Percentiles rank a stretch among this genome's conserved stretches.
Conservation (phyloP, 2,329 filamentous ascomycete genomes). For the Delphinella strobiligena region DNA sequence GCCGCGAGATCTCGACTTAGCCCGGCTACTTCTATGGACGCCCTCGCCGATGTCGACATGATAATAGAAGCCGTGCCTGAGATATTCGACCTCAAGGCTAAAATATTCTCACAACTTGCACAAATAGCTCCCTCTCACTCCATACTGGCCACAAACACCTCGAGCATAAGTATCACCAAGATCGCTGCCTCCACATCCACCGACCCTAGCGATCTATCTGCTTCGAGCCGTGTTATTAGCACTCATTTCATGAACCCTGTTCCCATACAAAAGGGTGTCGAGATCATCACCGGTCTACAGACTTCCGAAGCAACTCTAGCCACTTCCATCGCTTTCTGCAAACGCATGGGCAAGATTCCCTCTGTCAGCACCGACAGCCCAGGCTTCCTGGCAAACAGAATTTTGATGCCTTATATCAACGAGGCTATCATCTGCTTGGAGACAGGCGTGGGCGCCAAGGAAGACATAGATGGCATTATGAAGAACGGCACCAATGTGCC, state of each 20-base stretch:
- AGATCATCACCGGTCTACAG: constrained; percentile 91
- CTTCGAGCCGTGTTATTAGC: constrained; percentile 77
- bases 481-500: constrained; percentile 98
- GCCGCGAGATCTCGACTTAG: constrained; percentile 57
- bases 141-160: constrained; percentile 93
- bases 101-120: constrained; percentile 75
- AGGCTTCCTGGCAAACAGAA: constrained; percentile 90
- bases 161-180: constrained; percentile 93
- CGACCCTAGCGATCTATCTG: constrained; percentile 67
- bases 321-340: constrained; percentile 73
- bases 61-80: constrained; percentile 96
- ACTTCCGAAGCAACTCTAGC: constrained; percentile 73
- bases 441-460: constrained; percentile 75
- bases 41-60: constrained; percentile 78
- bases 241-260: constrained; percentile 99
- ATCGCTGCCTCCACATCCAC: constrained; percentile 76
- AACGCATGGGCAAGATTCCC: constrained; percentile 84
- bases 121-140: constrained; percentile 71
- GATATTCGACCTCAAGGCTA: constrained; percentile 74
- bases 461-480: constrained; percentile 96
- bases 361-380: constrained; percentile 82
- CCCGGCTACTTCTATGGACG: constrained; percentile 60
- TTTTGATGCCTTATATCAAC: constrained; percentile 99
- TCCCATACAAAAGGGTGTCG: constrained; percentile 89
- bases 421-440: constrained; percentile 94